Evolutionary conservation across 2,329 filamentous ascomycete species (phyloP).

Genomic region (Nemania bipapillata): DNA sequence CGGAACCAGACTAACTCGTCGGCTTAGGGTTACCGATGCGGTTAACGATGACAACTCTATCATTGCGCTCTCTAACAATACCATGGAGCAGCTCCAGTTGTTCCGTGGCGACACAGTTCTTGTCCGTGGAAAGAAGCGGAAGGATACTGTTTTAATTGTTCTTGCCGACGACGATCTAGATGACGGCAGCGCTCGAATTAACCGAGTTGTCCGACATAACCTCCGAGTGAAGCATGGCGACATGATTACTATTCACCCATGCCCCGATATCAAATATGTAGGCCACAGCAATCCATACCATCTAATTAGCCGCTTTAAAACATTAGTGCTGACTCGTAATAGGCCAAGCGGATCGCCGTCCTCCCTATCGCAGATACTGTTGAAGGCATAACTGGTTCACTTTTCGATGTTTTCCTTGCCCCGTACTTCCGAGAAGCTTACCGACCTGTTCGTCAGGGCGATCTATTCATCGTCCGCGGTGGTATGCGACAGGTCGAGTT

Average conservation of each 20-base stretch:
- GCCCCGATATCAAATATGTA: constrained; percentile 99
- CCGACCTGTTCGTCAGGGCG: constrained; percentile 94
- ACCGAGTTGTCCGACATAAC: constrained; percentile 98
- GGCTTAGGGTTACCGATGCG: constrained; percentile 90
- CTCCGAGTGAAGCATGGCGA: constrained; percentile 98
- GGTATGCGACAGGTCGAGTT: constrained; percentile 99
- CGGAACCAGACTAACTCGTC: constrained; percentile 34
- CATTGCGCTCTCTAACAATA: constrained; percentile 96
- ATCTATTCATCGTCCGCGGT: constrained; percentile 95
- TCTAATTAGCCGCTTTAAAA: not conserved
- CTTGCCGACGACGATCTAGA: constrained; percentile 97
- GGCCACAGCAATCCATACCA: constrained; percentile 55
- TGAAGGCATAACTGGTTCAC: constrained; percentile 94
- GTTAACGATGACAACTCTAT: constrained; percentile 99
- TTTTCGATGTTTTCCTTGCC: constrained; percentile 98
- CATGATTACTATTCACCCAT: constrained; percentile 95
- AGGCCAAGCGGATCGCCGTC: constrained; percentile 99
- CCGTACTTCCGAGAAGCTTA: constrained; percentile 99
- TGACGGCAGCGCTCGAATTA: constrained; percentile 95
- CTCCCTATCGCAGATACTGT: constrained; percentile 98
- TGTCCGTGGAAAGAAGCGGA: constrained; percentile 99
- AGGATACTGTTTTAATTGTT: constrained; percentile 98
- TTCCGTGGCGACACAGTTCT: constrained; percentile 99
- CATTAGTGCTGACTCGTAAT: constrained; percentile 11
- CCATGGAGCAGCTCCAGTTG: constrained; percentile 97